Evolutionary conservation across 768 basidiomycete genomes (phyloP).

Genomic region (Termitomyces sp.): DNA sequence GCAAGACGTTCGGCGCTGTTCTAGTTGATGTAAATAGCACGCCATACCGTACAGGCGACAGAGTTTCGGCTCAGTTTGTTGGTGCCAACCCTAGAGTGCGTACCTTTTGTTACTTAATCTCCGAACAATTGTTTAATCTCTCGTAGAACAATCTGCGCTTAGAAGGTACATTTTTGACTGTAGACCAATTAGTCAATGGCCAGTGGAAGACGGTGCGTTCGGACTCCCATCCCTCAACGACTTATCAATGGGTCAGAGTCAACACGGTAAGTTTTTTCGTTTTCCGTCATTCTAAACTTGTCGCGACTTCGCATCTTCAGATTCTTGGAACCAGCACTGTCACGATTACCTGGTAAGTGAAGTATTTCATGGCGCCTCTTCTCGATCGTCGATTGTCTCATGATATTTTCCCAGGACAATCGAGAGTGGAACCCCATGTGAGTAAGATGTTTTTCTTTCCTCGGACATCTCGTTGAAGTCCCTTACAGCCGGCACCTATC

Average conservation of each 20-base stretch:
- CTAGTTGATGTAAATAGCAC: conserved; percentile 50
- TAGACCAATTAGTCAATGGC: conserved; percentile 51
- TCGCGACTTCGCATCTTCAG: conserved; percentile 27
- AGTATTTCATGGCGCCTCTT: not conserved
- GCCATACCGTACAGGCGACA: conserved; percentile 55
- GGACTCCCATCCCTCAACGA: conserved; percentile 80
- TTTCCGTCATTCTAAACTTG: conserved; percentile 1
- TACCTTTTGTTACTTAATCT: conserved; percentile 2
- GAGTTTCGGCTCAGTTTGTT: conserved; percentile 62
- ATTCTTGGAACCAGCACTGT: conserved; percentile 63
- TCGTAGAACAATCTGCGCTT: conserved; percentile 73
- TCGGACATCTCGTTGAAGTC: not conserved
- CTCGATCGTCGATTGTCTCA: conserved; percentile 8
- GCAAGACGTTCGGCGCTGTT: conserved; percentile 62
- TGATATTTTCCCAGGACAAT: conserved; percentile 47
- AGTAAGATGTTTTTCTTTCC: conserved; percentile 19
- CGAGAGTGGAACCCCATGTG: conserved; percentile 57
- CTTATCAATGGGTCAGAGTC: conserved; percentile 61
- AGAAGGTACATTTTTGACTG: conserved; percentile 68
- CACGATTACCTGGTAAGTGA: conserved; percentile 59
- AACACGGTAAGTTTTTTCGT: conserved; percentile 41
- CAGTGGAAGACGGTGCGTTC: conserved; percentile 60
- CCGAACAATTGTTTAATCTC: conserved; percentile 1
- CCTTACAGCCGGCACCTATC: conserved; percentile 63
- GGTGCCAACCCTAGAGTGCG: conserved; percentile 77